Base-by-base conservation (phyloP, 768 basidiomycete genomes). In the Lentinula lateritia region DNA sequence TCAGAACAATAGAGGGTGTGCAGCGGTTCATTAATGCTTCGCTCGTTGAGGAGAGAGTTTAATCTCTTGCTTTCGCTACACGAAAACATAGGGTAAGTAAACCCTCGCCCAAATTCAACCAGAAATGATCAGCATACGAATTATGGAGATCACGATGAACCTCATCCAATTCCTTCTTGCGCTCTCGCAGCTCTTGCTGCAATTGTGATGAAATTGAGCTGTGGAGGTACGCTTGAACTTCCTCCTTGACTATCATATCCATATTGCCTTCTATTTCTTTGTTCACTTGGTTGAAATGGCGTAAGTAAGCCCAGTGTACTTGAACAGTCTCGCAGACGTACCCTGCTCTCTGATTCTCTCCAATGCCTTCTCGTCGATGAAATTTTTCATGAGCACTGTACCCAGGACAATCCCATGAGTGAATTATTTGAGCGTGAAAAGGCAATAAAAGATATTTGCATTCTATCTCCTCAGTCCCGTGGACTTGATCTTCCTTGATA, bases 51-150 rank as follows among this genome's bases (percentile, higher is more conserved):
- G 5, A 73, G 70, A 12, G 78, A 76, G 66, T 88, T 88, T 10
- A 75, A 71, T 5, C 84, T 79, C 6, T 82, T 79, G 61, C 81
- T 85, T 67, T 87, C 86, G 15, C 86, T 88, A 67, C 9, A 32
- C 28, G 10, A 55, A 57, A 36, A 54, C 7, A 23, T 6, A 46
- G 41, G 34, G 3, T 13, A 46, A 41, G 20, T 43, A 13, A 42
- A 5, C 18, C 18, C 42, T 5, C 6, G 10, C 13, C 13, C 10
- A 58, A 16, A 34, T 15, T 23, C 32, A 16, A 36, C 38, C 5
- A 57, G 2, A 28, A 28, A 28, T 28, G 3, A 28, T 34, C 15
- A 3, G 75, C 84, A 63, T 64, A 86, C 86, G 83, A 83, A 66
- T 87, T 86, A 65, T 84, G 80, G 9, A 87, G 72, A 9, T 76